Evolutionary conservation across 140 eudicot species (phyloP).

Genomic region (Anethum foeniculum): DNA sequence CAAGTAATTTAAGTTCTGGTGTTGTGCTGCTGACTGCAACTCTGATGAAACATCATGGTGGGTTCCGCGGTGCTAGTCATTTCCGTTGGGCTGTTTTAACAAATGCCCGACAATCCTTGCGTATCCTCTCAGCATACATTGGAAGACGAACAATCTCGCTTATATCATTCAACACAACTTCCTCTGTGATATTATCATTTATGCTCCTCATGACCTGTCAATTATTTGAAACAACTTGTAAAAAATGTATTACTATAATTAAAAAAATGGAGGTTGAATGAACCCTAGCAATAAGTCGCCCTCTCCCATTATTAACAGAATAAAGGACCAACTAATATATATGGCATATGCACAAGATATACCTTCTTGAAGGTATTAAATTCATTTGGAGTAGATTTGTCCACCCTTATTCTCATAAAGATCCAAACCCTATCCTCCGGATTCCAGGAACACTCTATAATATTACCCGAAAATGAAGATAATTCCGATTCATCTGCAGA

Average conservation of each 20-base stretch:
- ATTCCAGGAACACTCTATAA: slow-evolving; percentile 59
- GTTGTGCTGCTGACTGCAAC: neutral
- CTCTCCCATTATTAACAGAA: neutral
- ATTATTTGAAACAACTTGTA: slow-evolving; percentile 4
- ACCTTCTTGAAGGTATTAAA: slow-evolving; percentile 55
- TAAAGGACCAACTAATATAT: neutral
- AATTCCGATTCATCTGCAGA: slow-evolving; percentile 45
- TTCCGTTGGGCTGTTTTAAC: slow-evolving; percentile 33
- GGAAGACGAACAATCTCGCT: slow-evolving; percentile 44
- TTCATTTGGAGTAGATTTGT: slow-evolving; percentile 59
- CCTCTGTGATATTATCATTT: slow-evolving; percentile 55
- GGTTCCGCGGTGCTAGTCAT: neutral
- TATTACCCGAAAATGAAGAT: slow-evolving; percentile 45
- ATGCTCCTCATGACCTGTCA: slow-evolving; percentile 55
- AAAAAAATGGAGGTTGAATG: neutral
- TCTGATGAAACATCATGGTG: neutral
- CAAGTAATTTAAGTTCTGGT: neutral
- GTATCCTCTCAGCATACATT: slow-evolving; percentile 53
- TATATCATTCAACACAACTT: slow-evolving; percentile 43
- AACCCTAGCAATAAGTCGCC: neutral
- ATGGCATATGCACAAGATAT: neutral
- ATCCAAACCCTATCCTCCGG: slow-evolving; percentile 52
- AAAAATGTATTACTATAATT: neutral
- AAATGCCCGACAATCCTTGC: slow-evolving; percentile 33
- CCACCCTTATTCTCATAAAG: slow-evolving; percentile 51